Evolutionary conservation across 805 yeast genomes (phyloP), one percentile per base, ranked within the genome.

Genomic region (Huiozyma sinensis): DNA sequence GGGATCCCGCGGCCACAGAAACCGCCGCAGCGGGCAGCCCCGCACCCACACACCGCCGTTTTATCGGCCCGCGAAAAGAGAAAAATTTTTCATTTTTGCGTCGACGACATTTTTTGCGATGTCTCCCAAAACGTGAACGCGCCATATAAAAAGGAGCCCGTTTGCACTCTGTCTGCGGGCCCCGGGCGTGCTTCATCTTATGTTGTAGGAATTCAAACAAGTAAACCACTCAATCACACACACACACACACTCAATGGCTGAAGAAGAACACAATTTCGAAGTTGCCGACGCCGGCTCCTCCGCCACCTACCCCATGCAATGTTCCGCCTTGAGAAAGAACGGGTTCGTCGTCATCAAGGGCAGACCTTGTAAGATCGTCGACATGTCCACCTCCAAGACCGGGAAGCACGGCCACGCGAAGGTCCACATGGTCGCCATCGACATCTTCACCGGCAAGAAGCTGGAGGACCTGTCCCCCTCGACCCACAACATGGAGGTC

Each of bases 371-470:
- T 81, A 89, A 89, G 81, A 90, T 89, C 72, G 92, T 89, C 65
- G 97, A 90, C 72, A 89, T 89, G 97, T 89, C 97, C 54, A 89
- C 97, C 68, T 89, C 97, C 66, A 89, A 89, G 83, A 89, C 97
- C 63, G 97, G 97, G 76, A 89, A 89, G 96, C 97, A 89, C 84
- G 97, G 97, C 77, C 97, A 89, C 90, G 97, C 97, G 71, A 89
- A 89, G 82, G 97, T 89, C 72, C 97, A 89, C 76, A 79, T 89
- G 75, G 96, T 90, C 60, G 97, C 97, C 69, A 83, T 83, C 64
- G 97, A 89, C 72, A 89, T 89, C 72, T 89, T 89, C 89, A 89
- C 97, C 65, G 83, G 84, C 73, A 90, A 90, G 87, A 89, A 89
- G 79, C 80, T 88, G 72, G 97, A 89, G 81, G 97, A 89, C 76